Evolutionary conservation across 352 stramenopile species (phyloP).

Genomic region (Paralagenidium karlingii): DNA sequence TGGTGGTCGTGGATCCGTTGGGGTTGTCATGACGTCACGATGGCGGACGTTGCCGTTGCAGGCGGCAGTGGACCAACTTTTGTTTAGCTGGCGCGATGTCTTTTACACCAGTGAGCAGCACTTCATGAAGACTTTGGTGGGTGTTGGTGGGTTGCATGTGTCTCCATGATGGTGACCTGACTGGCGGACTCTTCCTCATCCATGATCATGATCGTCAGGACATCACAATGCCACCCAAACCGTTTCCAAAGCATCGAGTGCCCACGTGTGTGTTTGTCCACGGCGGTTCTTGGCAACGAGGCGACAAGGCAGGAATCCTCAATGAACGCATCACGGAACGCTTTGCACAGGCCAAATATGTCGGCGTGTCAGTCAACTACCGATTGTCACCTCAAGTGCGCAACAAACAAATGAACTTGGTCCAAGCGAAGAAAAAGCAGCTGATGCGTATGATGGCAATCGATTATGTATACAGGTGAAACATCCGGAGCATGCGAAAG

Average conservation of each 20-base stretch:
- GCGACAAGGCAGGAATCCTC: conserved; percentile 54
- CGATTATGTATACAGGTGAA: conserved; percentile 12
- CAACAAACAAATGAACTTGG: too few species aligned
- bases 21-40: too few species aligned
- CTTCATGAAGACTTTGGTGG: conserved; percentile 30
- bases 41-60: conserved; percentile 16
- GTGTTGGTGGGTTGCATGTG: not conserved
- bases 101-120: conserved; percentile 30
- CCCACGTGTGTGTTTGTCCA: conserved; percentile 75
- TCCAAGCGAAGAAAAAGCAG: not conserved
- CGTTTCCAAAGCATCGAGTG: conserved; percentile 14
- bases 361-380: conserved; percentile 73
- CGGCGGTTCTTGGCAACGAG: conserved; percentile 72
- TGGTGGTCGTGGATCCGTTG: too few species aligned
- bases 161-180: too few species aligned
- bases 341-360: conserved; percentile 30
- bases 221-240: conserved; percentile 33
- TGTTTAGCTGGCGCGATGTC: conserved; percentile 59
- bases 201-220: conserved; percentile 16
- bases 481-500: conserved; percentile 52
- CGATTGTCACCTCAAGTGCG: conserved; percentile 60
- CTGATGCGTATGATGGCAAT: not conserved
- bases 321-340: conserved; percentile 50
- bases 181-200: too few species aligned
- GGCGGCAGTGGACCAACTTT: conserved; percentile 1